phyloP scores from a whole-genome alignment of 306 rosid species.

The Cicer pinnatifidum region DNA sequence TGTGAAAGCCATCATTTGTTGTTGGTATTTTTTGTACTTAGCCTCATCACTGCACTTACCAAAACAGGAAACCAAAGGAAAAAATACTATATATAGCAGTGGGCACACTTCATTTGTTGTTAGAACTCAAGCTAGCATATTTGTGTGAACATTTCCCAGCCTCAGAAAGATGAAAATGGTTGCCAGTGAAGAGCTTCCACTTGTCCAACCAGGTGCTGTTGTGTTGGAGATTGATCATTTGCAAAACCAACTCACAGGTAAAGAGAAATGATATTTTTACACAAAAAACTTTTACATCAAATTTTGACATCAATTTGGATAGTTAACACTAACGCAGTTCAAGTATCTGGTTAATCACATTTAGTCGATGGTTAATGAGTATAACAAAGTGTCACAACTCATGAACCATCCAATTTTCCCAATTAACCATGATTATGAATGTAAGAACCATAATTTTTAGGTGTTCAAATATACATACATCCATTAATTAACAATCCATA shows the following conservation, averaged over 20 bases:
- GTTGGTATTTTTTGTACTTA: slow-evolving; percentile 35
- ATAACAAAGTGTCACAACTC: too few relatives aligned
- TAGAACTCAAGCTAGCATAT: background rate
- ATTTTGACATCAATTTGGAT: too few relatives aligned
- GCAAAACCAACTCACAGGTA: slow-evolving; percentile 71
- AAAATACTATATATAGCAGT: slow-evolving; percentile 40
- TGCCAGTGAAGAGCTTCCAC: slow-evolving; percentile 59
- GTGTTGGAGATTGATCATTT: slow-evolving; percentile 73
- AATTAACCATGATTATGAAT: too few relatives aligned
- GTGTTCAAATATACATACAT: too few relatives aligned
- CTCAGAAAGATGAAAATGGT: slow-evolving; percentile 51
- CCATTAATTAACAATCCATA: too few relatives aligned
- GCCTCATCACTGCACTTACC: slow-evolving; percentile 8
- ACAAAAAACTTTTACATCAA: too few relatives aligned
- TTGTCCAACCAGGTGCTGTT: slow-evolving; percentile 61
- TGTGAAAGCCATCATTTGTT: slow-evolving; percentile 29
- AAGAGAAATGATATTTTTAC: too few relatives aligned
- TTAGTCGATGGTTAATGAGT: too few relatives aligned
- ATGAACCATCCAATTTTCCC: too few relatives aligned
- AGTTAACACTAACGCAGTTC: too few relatives aligned
- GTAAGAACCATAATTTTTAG: too few relatives aligned
- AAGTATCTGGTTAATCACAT: too few relatives aligned
- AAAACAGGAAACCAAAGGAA: slow-evolving; percentile 20
- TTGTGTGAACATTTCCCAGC: slow-evolving; percentile 34
- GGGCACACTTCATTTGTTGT: slow-evolving; percentile 20